Conservation (phyloP, 306 rosid species). For the Hippophae gyantsensis region DNA sequence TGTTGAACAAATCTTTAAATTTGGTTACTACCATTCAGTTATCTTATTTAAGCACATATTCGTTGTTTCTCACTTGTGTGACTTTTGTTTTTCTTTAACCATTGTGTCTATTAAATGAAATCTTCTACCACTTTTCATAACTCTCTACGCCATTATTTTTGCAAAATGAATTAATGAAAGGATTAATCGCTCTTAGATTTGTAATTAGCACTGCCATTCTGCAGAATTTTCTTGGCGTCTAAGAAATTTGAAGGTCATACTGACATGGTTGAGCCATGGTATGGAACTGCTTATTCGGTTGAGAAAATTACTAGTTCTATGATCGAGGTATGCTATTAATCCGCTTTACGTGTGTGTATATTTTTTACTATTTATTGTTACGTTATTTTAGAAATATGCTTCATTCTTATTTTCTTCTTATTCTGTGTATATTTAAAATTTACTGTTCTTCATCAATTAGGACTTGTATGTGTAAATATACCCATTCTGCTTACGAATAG, state of each 20-base stretch:
- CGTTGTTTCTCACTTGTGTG: too few species aligned
- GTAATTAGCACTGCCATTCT: slow-evolving; percentile 14
- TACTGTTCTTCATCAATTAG: too few species aligned
- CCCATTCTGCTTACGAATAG: too few species aligned
- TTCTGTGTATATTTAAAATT: background rate
- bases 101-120: too few species aligned
- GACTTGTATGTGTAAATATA: too few species aligned
- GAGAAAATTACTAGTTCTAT: slow-evolving; percentile 48
- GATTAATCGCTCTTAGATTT: slow-evolving; percentile 7
- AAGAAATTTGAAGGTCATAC: slow-evolving; percentile 63
- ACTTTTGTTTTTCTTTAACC: too few species aligned
- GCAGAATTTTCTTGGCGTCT: slow-evolving; percentile 93
- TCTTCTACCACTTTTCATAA: too few species aligned
- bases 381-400: slow-evolving; percentile 9
- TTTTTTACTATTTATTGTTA: slow-evolving; percentile 11
- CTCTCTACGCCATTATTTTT: too few species aligned
- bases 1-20: too few species aligned
- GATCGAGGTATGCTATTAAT: slow-evolving; percentile 51
- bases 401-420: slow-evolving; percentile 11
- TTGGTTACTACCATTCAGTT: too few species aligned
- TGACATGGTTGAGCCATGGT: slow-evolving; percentile 83
- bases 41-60: too few species aligned
- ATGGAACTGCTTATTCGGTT: slow-evolving; percentile 70
- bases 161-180: too few species aligned
- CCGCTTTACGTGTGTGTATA: background rate